These are phyloP conservation scores for Termitomyces bulborhizus DNA, from an alignment of 768 basidiomycete species.

Conservation along the genomic window DNA sequence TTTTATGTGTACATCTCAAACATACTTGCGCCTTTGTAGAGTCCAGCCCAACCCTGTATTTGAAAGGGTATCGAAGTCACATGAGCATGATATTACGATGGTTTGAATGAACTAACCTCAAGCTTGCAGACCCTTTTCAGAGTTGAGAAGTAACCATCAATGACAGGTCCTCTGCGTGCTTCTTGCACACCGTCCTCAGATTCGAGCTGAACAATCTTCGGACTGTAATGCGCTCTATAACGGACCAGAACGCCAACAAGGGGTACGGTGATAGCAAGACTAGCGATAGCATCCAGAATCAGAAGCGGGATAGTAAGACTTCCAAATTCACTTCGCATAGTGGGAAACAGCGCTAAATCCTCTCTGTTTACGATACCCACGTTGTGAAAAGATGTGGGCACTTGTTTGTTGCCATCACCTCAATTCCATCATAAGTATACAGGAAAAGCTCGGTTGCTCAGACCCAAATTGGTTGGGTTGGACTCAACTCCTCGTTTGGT, in stretches of 20 bases:
- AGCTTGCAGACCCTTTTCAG: constrained; percentile 58
- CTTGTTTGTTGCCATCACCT: too few species aligned
- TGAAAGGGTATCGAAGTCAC: not conserved
- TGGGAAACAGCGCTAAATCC: not conserved
- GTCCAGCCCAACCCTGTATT: constrained; percentile 51
- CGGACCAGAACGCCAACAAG: constrained; percentile 63
- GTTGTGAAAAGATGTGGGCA: too few species aligned
- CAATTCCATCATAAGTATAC: too few species aligned
- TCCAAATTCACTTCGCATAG: not conserved
- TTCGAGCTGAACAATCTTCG: constrained; percentile 73
- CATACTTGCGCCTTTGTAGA: constrained; percentile 73
- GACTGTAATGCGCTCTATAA: constrained; percentile 78
- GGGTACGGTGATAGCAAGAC: constrained; percentile 48
- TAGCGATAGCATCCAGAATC: constrained; percentile 19
- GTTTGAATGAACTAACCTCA: constrained; percentile 39
- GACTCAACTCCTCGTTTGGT: too few species aligned
- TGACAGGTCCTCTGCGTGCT: constrained; percentile 57
- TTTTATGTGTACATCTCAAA: not conserved
- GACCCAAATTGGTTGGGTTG: too few species aligned
- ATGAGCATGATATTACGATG: constrained; percentile 8
- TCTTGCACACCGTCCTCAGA: constrained; percentile 42
- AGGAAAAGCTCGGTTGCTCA: too few species aligned
- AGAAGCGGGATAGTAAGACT: not conserved
- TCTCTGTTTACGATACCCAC: not conserved
- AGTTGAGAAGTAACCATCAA: constrained; percentile 70